Evolutionary conservation across 768 basidiomycete species (phyloP), one percentile per base, ranked within the genome.

Genomic region (Lactarius deliciosus): DNA sequence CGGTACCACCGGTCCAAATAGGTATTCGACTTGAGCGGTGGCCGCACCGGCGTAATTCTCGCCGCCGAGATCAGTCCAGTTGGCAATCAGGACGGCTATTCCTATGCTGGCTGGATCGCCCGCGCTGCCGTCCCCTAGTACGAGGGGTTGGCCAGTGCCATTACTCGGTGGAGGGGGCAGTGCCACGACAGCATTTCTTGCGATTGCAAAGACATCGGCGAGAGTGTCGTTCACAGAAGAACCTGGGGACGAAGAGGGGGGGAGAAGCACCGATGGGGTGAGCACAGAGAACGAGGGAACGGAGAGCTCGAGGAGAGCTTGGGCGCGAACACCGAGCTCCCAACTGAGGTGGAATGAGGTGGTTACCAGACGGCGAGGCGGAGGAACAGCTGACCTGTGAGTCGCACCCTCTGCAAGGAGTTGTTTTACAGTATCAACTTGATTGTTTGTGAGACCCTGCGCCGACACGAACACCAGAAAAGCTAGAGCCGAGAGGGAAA

Each of bases 41-140:
- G 89, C 90, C 32, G 90, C 91, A 2, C 78, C 79, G 0, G 82
- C 82, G 74, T 87, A 93, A 70, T 87, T 79, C 11, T 83, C 76
- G 28, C 77, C 78, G 32, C 82, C 82, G 40, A 72, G 68, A n/a
- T 75, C 75, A 0, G 85, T 85, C 81, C 82, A 84, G 69, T 85
- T 83, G n/a, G 84, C 83, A 16, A 85, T 74, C 41, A 92, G 79
- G 28, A 92, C 85, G 0, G 87, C 82, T 38, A 89, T 81, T 2
- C 91, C 92, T n/a, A 90, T 81, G 56, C 86, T 88, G 0, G 92
- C 85, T 0, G 94, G 93, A 72, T 96, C 94, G 0, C 81, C 87
- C 0, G 87, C 90, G 18, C 89, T 87, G 47, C 82, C 79, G 36
- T 87, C 85, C 53, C 83, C 81, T 3, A 76, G 70, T 7, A 87